Evolutionary conservation across 192 early-diverging fungal species (phyloP), one percentile per base, ranked within the genome.

Genomic region (Gamsiella multidivaricata): DNA sequence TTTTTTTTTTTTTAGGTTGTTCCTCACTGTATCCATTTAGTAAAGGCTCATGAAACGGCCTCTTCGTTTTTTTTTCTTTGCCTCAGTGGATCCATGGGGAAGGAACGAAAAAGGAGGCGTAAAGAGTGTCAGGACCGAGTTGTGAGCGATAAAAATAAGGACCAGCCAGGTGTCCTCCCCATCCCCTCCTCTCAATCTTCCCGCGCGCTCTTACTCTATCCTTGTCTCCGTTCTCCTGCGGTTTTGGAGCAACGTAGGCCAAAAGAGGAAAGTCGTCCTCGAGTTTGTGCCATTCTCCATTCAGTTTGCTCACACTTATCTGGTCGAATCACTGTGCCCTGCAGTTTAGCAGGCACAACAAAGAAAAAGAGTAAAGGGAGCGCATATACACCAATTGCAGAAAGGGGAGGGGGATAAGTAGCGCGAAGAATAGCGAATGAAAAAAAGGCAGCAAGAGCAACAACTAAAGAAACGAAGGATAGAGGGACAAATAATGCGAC

Each of bases 71-170:
- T 31, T 45, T 36, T 36, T 26, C 33, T 28, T 18, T 42, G 14
- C 39, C 54, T 60, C 43, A 37, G 53, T 17, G 34, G 47, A 23
- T 54, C 41, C 60, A 71, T 54, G 55, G 52, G 56, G 53, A 55
- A 62, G 53, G 54, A 61, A 61, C 57, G 36, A 70, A 72, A 72
- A 72, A 72, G 70, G 70, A 73, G 70, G 62, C 50, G 61, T 60
- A 59, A 64, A 73, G 43, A 73, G 70, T 65, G 46, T 65, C 70
- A 65, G 39, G 54, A 70, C 31, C 36, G 50, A 54, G 33, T 32
- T 56, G 22, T 50, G 68, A 71, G 57, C 57, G 53, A 61, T 49
- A 55, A 67, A 66, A 55, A 70, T 49, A 61, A 54, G 42, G 45
- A 47, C 32, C 39, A 25, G 31, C 56, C 36, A 52, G 70, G 62